Evolutionary conservation across 73 alveolate genomes (phyloP).

Genomic region (Tetrahymena borealis): DNA sequence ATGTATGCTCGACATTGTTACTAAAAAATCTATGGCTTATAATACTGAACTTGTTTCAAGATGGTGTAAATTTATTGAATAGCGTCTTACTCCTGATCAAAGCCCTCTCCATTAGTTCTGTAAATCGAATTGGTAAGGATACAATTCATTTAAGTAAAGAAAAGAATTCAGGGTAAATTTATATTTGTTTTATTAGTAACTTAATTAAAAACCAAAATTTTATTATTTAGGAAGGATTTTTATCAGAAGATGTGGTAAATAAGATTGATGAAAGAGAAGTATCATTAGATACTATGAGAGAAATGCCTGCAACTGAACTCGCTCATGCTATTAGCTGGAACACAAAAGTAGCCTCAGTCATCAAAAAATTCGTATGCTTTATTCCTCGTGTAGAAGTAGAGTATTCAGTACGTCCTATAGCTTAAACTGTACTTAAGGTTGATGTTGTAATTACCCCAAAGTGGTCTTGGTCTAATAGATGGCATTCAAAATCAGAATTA

Average conservation of each 20-base stretch:
- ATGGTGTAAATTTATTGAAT: conserved; percentile 81
- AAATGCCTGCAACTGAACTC: conserved; percentile 52
- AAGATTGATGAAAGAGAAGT: conserved; percentile 59
- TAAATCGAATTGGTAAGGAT: conserved; percentile 63
- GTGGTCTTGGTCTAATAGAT: conserved; percentile 86
- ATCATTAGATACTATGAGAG: conserved; percentile 56
- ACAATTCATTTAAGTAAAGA: conserved; percentile 45
- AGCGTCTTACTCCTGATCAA: conserved; percentile 73
- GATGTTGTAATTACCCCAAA: conserved; percentile 55
- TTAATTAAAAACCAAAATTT: neutral
- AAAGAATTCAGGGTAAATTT: conserved; percentile 35
- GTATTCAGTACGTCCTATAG: conserved; percentile 87
- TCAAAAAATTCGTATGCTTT: conserved; percentile 67
- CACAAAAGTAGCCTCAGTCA: conserved; percentile 32
- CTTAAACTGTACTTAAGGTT: conserved; percentile 88
- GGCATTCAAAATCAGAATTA: conserved; percentile 89
- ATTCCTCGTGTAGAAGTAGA: conserved; percentile 90
- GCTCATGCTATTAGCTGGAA: conserved; percentile 46
- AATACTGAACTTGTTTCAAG: conserved; percentile 73
- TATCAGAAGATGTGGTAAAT: conserved; percentile 63
- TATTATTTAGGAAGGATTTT: conserved; percentile 53
- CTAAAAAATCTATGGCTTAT: conserved; percentile 77
- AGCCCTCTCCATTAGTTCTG: conserved; percentile 90
- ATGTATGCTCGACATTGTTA: conserved; percentile 92
- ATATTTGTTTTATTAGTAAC: neutral